Evolutionary conservation across 257 asterid species (phyloP).

Genomic region (Buddleja alternifolia): DNA sequence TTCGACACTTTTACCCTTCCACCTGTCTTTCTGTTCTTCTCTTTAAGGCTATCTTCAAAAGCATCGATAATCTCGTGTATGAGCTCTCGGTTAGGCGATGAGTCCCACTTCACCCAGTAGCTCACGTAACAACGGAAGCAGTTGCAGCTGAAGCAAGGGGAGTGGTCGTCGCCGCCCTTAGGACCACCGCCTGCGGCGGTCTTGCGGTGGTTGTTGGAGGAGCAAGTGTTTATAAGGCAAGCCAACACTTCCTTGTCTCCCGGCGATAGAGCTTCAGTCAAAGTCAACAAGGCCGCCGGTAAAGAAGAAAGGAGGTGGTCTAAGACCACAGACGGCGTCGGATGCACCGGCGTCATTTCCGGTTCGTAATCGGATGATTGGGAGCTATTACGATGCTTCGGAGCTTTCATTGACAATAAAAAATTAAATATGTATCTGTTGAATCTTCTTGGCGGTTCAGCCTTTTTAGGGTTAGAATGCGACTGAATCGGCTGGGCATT

Average conservation of each 20-base stretch:
- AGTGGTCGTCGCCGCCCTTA: slow-evolving; percentile 56
- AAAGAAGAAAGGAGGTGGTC: slow-evolving; percentile 68
- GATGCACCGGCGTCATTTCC: too few species aligned
- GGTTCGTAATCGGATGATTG: too few species aligned
- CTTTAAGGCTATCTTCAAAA: slow-evolving; percentile 53
- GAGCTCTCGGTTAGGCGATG: slow-evolving; percentile 71
- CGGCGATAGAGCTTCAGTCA: slow-evolving; percentile 58
- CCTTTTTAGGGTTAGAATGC: too few species aligned
- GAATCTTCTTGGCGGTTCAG: too few species aligned
- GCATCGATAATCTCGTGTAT: slow-evolving; percentile 74
- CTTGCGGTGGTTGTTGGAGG: slow-evolving; percentile 39
- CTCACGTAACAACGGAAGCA: slow-evolving; percentile 77
- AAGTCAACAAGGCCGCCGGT: slow-evolving; percentile 59
- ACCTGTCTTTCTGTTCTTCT: slow-evolving; percentile 48
- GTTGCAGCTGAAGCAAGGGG: slow-evolving; percentile 56
- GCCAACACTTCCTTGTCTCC: slow-evolving; percentile 65
- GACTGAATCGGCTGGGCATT: too few species aligned
- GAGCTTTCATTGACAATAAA: too few species aligned
- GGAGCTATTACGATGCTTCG: too few species aligned
- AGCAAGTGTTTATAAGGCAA: slow-evolving; percentile 56
- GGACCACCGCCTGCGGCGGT: slow-evolving; percentile 24
- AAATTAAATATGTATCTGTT: too few species aligned
- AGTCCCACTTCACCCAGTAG: slow-evolving; percentile 78
- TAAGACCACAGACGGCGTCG: slow-evolving; percentile 61
- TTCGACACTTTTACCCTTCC: slow-evolving; percentile 42